Conservation (phyloP, 2,329 filamentous ascomycete species). For the Cladosporium sp. region DNA sequence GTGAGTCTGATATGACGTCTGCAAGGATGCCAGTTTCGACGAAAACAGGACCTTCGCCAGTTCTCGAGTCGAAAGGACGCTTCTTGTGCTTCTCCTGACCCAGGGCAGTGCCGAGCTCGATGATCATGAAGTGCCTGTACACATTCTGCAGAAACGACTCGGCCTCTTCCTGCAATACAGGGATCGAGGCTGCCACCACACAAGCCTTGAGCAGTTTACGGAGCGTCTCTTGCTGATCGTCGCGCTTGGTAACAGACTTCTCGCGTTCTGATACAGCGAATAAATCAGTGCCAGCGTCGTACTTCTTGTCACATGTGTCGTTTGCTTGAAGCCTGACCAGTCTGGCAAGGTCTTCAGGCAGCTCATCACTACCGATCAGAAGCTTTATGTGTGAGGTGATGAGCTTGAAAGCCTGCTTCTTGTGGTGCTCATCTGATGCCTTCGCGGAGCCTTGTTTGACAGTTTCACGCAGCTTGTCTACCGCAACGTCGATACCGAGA, state of each 20-base stretch:
- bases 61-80: slow-evolving; percentile 76
- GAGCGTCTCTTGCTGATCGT: slow-evolving; percentile 73
- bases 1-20: slow-evolving; percentile 82
- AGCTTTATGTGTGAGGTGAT: slow-evolving; percentile 87
- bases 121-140: slow-evolving; percentile 82
- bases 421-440: slow-evolving; percentile 80
- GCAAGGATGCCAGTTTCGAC: slow-evolving; percentile 84
- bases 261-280: slow-evolving; percentile 74
- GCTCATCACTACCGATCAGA: slow-evolving; percentile 76
- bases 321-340: slow-evolving; percentile 84
- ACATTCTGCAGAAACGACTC: slow-evolving; percentile 72
- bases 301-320: slow-evolving; percentile 70
- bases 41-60: slow-evolving; percentile 80
- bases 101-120: slow-evolving; percentile 84
- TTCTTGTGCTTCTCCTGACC: slow-evolving; percentile 71
- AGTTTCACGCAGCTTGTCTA: slow-evolving; percentile 78
- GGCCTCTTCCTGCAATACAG: slow-evolving; percentile 74
- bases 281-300: slow-evolving; percentile 64
- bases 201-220: slow-evolving; percentile 86
- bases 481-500: slow-evolving; percentile 81
- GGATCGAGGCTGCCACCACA: slow-evolving; percentile 71
- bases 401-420: slow-evolving; percentile 84
- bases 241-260: slow-evolving; percentile 81
- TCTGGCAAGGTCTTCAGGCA: slow-evolving; percentile 84
- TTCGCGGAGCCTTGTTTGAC: slow-evolving; percentile 59